phyloP scores from a whole-genome alignment of 2,329 filamentous ascomycete species.

The Phialophora expanda region DNA sequence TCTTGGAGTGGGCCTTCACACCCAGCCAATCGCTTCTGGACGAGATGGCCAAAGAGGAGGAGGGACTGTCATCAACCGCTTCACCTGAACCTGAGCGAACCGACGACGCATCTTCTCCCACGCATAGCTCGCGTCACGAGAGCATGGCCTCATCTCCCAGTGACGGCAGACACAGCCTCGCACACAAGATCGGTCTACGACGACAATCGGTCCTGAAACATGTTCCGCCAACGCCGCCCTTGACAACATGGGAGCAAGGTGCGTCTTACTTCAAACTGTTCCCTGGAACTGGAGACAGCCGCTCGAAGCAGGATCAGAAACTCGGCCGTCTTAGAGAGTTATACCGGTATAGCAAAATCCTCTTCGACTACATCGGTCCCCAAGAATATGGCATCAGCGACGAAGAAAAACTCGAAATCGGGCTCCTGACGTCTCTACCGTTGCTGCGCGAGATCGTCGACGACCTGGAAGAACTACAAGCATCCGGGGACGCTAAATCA shows the following conservation, averaged over 20 bases:
- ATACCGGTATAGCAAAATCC: slow-evolving; percentile 88
- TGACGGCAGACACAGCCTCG: slow-evolving; percentile 44
- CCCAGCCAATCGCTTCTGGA: slow-evolving; percentile 66
- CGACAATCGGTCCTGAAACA: slow-evolving; percentile 57
- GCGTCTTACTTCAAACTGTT: slow-evolving; percentile 85
- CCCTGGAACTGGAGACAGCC: slow-evolving; percentile 73
- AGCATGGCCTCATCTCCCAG: slow-evolving; percentile 24
- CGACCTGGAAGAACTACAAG: slow-evolving; percentile 95
- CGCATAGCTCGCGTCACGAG: slow-evolving; percentile 28
- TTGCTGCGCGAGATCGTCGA: slow-evolving; percentile 95
- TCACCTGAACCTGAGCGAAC: slow-evolving; percentile 31
- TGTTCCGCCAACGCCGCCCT: slow-evolving; percentile 49
- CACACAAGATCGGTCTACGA: slow-evolving; percentile 55
- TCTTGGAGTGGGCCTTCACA: slow-evolving; percentile 96
- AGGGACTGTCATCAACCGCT: slow-evolving; percentile 30
- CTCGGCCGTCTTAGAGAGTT: slow-evolving; percentile 89
- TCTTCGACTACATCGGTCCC: slow-evolving; percentile 98
- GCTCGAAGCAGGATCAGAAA: slow-evolving; percentile 80
- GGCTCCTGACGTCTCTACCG: slow-evolving; percentile 88
- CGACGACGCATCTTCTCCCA: slow-evolving; percentile 26
- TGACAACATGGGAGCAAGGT: slow-evolving; percentile 66
- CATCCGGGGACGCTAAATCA: slow-evolving; percentile 88
- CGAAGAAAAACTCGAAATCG: slow-evolving; percentile 97
- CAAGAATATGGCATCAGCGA: slow-evolving; percentile 98
- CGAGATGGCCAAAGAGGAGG: slow-evolving; percentile 39